Conservation (phyloP, 306 rosid species). For the Trifolium repens region DNA sequence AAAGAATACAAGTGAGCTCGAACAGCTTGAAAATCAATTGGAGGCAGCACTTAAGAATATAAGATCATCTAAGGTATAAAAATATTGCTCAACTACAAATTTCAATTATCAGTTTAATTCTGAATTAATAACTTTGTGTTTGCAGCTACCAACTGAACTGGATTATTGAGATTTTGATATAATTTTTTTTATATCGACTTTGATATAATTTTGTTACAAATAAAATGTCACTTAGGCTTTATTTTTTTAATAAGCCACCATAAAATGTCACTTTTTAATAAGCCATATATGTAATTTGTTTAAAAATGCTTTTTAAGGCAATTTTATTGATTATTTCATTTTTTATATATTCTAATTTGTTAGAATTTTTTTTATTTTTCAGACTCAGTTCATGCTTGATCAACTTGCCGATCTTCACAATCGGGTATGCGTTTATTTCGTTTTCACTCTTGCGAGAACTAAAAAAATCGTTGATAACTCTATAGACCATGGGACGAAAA, state of each 20-base stretch:
- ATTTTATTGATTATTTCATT: not conserved
- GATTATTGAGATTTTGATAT: no score
- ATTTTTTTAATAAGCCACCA: no score
- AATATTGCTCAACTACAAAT: not conserved
- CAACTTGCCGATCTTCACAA: slow-evolving; percentile 83
- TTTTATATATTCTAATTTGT: not conserved
- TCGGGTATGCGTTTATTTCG: slow-evolving; percentile 50
- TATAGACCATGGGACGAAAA: no score
- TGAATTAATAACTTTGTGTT: no score
- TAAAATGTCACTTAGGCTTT: no score
- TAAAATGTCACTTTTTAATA: no score
- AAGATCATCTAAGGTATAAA: slow-evolving; percentile 75
- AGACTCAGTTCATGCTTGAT: slow-evolving; percentile 76
- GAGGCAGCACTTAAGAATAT: slow-evolving; percentile 72
- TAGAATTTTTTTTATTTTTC: slow-evolving; percentile 9
- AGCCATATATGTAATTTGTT: no score
- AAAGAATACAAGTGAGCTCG: slow-evolving; percentile 65
- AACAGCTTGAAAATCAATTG: slow-evolving; percentile 77
- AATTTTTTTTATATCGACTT: no score
- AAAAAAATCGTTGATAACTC: not conserved
- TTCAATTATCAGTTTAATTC: slow-evolving; percentile 1
- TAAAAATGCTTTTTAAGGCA: no score
- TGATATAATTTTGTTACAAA: no score
- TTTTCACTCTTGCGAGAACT: not conserved
- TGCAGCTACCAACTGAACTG: no score